Conservation (phyloP, 768 basidiomycete species). For the Leccinellum albellum region DNA sequence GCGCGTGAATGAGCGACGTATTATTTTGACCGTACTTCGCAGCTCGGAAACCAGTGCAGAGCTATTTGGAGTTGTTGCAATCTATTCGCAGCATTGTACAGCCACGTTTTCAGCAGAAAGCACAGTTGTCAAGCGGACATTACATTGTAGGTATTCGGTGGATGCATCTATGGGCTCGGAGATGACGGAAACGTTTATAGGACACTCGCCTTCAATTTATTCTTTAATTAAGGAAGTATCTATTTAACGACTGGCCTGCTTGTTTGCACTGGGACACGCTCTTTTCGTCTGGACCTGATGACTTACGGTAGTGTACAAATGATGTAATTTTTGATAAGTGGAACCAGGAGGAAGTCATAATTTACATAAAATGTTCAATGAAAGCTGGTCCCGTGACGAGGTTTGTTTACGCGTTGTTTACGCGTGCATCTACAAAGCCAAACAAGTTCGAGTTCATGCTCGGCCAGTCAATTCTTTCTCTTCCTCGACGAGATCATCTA, state of each 20-base stretch:
- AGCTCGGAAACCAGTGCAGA: conserved; percentile 53
- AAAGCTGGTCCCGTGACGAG: conserved; percentile 20
- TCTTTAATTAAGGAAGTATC: conserved; percentile 16
- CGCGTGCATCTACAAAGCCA: conserved; percentile 24
- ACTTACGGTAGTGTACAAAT: background rate
- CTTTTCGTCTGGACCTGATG: background rate
- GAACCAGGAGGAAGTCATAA: background rate
- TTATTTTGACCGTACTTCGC: background rate
- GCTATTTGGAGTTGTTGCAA: conserved; percentile 59
- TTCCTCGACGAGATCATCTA: conserved; percentile 11
- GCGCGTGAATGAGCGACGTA: too few relatives aligned
- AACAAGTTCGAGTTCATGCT: conserved; percentile 32
- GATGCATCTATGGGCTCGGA: background rate
- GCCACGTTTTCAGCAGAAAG: conserved; percentile 63
- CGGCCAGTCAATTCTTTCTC: conserved; percentile 11
- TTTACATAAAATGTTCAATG: background rate
- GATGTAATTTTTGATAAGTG: background rate
- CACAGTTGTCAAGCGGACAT: conserved; percentile 72
- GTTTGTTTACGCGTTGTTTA: conserved; percentile 34
- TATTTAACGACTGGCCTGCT: conserved; percentile 1
- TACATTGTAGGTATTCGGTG: conserved; percentile 43
- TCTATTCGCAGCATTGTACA: conserved; percentile 57
- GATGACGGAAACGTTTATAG: conserved; percentile 12
- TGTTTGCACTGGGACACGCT: background rate
- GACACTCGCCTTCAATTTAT: conserved; percentile 31